These are phyloP conservation scores for Anisodus tanguticus DNA, from an alignment of 257 asterid genomes.

Conservation along the genomic window DNA sequence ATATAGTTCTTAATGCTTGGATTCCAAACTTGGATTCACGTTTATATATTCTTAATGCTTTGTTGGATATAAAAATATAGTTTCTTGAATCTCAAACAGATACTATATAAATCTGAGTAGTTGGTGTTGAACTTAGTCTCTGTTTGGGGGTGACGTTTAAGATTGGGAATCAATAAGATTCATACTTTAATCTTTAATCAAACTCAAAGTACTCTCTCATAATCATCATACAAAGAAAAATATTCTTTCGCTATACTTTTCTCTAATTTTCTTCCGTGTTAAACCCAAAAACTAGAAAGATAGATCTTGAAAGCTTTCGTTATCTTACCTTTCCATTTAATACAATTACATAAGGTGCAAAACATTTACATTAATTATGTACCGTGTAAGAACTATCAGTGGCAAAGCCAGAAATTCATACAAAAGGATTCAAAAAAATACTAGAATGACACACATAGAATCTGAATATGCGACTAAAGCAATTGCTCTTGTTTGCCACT, in stretches of 20 bases:
- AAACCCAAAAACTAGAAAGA: background rate
- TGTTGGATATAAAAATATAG: background rate
- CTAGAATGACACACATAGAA: background rate
- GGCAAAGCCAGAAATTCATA: background rate
- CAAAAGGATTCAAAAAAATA: background rate
- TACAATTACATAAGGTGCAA: background rate
- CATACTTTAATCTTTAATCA: conserved; percentile 16
- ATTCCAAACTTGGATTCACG: no score
- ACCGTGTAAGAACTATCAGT: no score
- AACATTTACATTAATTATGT: background rate
- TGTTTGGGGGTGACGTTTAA: background rate
- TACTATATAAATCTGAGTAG: background rate
- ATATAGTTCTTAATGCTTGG: no score
- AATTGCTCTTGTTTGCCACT: background rate
- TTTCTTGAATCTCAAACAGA: background rate
- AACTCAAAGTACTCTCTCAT: conserved; percentile 23
- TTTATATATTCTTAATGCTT: background rate
- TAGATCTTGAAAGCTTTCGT: background rate
- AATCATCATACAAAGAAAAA: background rate
- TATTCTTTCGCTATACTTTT: background rate
- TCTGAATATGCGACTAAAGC: background rate
- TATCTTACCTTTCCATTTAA: background rate
- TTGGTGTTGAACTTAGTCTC: background rate
- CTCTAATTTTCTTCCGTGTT: background rate
- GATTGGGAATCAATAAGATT: background rate